phyloP scores from a whole-genome alignment of 805 yeast genomes.

The Cyberlindnera americana region DNA sequence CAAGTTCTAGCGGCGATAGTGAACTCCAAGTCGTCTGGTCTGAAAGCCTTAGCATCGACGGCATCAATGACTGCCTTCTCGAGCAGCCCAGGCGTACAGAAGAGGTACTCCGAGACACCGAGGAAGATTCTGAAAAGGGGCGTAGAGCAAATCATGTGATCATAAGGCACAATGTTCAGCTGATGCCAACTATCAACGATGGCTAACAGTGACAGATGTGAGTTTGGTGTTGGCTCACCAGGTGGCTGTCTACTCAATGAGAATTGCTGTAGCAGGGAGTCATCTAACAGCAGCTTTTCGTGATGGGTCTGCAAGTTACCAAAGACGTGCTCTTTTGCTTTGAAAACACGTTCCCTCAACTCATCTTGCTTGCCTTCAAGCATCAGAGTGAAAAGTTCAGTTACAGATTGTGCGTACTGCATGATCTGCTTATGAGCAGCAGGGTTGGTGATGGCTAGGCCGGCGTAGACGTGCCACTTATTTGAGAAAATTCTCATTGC shows the following conservation, averaged over 20 bases:
- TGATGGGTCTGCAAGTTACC: conserved; percentile 55
- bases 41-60: conserved; percentile 57
- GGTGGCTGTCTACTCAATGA: conserved; percentile 70
- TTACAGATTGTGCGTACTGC: conserved; percentile 82
- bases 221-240: conserved; percentile 68
- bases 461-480: conserved; percentile 98
- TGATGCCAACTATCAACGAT: conserved; percentile 94
- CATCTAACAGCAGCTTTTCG: conserved; percentile 70
- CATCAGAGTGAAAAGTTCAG: conserved; percentile 81
- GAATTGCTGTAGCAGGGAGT: conserved; percentile 69
- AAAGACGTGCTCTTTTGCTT: conserved; percentile 76
- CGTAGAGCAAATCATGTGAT: conserved; percentile 94
- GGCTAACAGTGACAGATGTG: conserved; percentile 84
- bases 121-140: conserved; percentile 88
- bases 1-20: conserved; percentile 85
- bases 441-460: conserved; percentile 93
- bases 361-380: conserved; percentile 61
- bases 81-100: conserved; percentile 78
- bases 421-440: conserved; percentile 88
- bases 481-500: conserved; percentile 87
- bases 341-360: conserved; percentile 51
- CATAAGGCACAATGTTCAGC: conserved; percentile 85
- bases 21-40: conserved; percentile 90
- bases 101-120: conserved; percentile 90
- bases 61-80: conserved; percentile 79